Conservation (phyloP, 192 early-diverging fungal species). For the Backusella psychrophila region DNA sequence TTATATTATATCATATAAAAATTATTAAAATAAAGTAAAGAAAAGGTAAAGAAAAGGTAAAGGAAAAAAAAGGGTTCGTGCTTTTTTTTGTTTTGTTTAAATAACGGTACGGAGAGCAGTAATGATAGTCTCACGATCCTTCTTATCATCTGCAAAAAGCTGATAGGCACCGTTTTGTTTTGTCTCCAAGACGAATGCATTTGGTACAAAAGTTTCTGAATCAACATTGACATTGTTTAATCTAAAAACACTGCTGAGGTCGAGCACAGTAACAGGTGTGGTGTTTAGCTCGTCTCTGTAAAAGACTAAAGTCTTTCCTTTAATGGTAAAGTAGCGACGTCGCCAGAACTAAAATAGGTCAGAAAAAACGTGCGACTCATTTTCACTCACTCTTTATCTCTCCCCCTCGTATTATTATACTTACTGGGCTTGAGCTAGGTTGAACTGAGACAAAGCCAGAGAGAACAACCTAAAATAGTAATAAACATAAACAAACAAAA, state of each 20-base stretch:
- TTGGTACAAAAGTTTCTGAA: conserved; percentile 17
- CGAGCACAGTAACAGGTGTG: conserved; percentile 4
- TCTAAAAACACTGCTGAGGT: not conserved
- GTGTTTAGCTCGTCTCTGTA: conserved; percentile 41
- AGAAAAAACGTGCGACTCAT: not conserved
- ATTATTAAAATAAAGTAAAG: not conserved
- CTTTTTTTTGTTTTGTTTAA: not conserved
- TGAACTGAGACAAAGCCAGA: conserved; percentile 31
- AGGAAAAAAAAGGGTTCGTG: not conserved
- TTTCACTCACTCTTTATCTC: too few species aligned
- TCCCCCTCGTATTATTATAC: not conserved
- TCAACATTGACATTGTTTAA: conserved; percentile 12
- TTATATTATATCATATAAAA: not conserved
- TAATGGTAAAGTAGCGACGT: conserved; percentile 55
- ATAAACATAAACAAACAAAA: not conserved
- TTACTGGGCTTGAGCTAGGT: conserved; percentile 21
- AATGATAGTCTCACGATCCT: conserved; percentile 10
- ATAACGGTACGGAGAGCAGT: conserved; percentile 18
- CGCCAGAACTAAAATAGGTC: conserved; percentile 49
- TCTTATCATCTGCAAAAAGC: conserved; percentile 20
- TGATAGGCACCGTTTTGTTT: conserved; percentile 11
- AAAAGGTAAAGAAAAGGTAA: not conserved
- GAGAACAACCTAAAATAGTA: conserved; percentile 6
- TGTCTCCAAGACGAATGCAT: conserved; percentile 16
- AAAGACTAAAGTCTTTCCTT: conserved; percentile 46